These are phyloP conservation scores for Clarireedia sp. DNA, from an alignment of 2,329 filamentous ascomycete species.

Conservation along the genomic window DNA sequence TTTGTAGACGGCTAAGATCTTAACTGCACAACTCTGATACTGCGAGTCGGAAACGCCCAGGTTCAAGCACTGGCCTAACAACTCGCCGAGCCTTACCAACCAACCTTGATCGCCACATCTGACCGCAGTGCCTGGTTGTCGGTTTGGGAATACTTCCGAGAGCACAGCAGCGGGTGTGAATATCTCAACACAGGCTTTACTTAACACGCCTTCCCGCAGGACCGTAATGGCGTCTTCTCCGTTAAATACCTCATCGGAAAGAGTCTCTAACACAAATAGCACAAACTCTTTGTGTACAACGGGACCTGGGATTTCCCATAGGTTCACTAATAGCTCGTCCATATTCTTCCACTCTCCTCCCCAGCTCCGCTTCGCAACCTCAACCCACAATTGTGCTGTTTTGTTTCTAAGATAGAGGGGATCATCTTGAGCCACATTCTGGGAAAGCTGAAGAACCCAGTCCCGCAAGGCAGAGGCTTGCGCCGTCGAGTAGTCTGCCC, in stretches of 20 bases:
- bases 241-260: constrained; percentile 91
- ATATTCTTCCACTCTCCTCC: constrained; percentile 89
- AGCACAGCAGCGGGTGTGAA: constrained; percentile 76
- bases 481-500: constrained; percentile 62
- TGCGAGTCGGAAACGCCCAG: constrained; percentile 58
- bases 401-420: constrained; percentile 86
- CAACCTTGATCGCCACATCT: constrained; percentile 79
- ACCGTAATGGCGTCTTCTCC: constrained; percentile 82
- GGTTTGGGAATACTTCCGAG: constrained; percentile 65
- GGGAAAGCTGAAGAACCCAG: constrained; percentile 74
- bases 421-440: constrained; percentile 62
- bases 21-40: constrained; percentile 63
- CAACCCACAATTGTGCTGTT: constrained; percentile 87
- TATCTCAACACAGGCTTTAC: constrained; percentile 85
- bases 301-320: constrained; percentile 68
- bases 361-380: constrained; percentile 90
- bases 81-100: constrained; percentile 67
- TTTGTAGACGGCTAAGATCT: constrained; percentile 67
- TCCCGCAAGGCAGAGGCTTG: constrained; percentile 62
- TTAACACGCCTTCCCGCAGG: constrained; percentile 73
- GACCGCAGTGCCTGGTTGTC: constrained; percentile 55
- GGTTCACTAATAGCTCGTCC: constrained; percentile 71
- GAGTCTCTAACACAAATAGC: constrained; percentile 76
- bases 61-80: constrained; percentile 66
- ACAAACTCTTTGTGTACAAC: constrained; percentile 74